Evolutionary conservation across 495 filamentous ascomycete genomes (phyloP).

Genomic region (Penicillium arizonense): DNA sequence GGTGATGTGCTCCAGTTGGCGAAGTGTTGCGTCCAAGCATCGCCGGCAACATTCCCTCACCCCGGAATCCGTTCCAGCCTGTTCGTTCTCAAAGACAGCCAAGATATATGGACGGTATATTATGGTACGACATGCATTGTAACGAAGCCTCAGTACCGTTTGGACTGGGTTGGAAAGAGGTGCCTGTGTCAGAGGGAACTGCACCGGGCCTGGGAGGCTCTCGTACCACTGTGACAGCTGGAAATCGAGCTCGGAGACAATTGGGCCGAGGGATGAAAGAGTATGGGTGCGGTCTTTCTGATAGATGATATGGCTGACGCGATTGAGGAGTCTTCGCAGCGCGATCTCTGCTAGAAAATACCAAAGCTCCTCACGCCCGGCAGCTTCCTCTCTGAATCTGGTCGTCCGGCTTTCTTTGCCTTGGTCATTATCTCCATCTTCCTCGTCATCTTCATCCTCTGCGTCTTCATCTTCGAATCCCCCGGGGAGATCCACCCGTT

Average conservation of each 20-base stretch:
- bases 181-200: conserved; percentile 67
- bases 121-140: conserved; percentile 81
- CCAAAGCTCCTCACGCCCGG: conserved; percentile 75
- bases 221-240: conserved; percentile 85
- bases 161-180: conserved; percentile 71
- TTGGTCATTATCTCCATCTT: conserved; percentile 24
- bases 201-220: conserved; percentile 66
- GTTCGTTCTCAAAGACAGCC: conserved; percentile 75
- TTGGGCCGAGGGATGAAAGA: conserved; percentile 67
- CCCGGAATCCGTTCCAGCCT: conserved; percentile 61
- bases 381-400: conserved; percentile 16
- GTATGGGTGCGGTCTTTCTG: conserved; percentile 68
- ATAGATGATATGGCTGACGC: conserved; percentile 79
- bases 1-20: conserved; percentile 75
- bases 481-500: conserved; percentile 72
- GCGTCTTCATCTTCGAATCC: conserved; percentile 63
- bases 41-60: conserved; percentile 77
- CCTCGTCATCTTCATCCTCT: conserved; percentile 52
- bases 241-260: conserved; percentile 77
- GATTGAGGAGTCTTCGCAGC: conserved; percentile 70
- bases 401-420: conserved; percentile 9
- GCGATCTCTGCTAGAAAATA: conserved; percentile 83
- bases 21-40: conserved; percentile 77
- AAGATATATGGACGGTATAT: conserved; percentile 83
- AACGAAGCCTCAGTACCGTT: conserved; percentile 73